Conservation (phyloP, 228 moss, liverwort and hornwort species). For the Sphagnum fallax region DNA sequence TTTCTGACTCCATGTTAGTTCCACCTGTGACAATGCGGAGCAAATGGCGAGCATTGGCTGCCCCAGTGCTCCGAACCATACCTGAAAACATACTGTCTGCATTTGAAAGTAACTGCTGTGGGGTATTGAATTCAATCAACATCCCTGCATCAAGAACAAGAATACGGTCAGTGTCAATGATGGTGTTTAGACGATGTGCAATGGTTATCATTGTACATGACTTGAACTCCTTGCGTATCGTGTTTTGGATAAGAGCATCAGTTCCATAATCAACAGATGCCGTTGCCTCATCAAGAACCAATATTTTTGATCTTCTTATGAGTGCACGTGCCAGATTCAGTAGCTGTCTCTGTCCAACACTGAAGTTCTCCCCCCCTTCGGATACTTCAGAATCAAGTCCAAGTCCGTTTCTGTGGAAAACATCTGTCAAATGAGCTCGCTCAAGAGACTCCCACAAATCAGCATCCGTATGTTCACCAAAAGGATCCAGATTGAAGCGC, state of each 20-base stretch:
- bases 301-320: constrained; percentile 81
- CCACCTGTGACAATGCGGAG: constrained; percentile 86
- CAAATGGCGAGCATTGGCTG: constrained; percentile 84
- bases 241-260: constrained; percentile 93
- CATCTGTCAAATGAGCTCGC: constrained; percentile 90
- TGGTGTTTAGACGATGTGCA: constrained; percentile 90
- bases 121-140: constrained; percentile 85
- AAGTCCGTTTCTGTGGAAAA: constrained; percentile 53
- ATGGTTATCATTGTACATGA: constrained; percentile 95
- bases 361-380: constrained; percentile 97
- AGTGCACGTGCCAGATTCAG: constrained; percentile 87
- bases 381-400: constrained; percentile 80
- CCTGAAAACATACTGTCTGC: constrained; percentile 69
- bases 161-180: constrained; percentile 94
- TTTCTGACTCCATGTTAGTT: constrained; percentile 62
- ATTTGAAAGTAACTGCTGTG: constrained; percentile 53
- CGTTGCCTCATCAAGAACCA: constrained; percentile 94
- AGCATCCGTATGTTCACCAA: constrained; percentile 78
- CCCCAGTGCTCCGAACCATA: constrained; percentile 92
- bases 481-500: constrained; percentile 93
- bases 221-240: constrained; percentile 90
- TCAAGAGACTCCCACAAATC: constrained; percentile 97
- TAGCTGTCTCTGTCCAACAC: constrained; percentile 89
- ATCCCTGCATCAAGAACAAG: constrained; percentile 84
- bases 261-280: constrained; percentile 96